These are phyloP conservation scores for Annulohypoxylon truncatum DNA, from an alignment of 2,329 filamentous ascomycete genomes.

Conservation along the genomic window DNA sequence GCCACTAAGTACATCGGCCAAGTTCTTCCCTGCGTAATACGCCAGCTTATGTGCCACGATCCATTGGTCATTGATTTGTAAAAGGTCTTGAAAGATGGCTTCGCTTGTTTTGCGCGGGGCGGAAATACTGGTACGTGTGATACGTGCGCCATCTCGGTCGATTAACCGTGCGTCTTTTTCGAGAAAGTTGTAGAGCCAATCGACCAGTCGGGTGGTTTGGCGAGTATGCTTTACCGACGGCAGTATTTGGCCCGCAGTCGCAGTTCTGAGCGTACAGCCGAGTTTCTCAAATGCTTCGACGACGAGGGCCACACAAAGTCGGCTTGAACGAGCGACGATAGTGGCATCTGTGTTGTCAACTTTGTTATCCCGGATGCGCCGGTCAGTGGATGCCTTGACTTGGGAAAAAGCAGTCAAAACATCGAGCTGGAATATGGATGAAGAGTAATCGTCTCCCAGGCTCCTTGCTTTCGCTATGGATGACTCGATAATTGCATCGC, in stretches of 20 bases:
- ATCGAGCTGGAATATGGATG: neutral
- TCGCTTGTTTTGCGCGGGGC: neutral
- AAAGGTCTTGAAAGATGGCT: neutral
- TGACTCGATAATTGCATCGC: neutral
- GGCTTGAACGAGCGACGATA: slow-evolving; percentile 1
- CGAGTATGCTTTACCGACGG: slow-evolving; percentile 2
- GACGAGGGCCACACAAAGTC: slow-evolving; percentile 18
- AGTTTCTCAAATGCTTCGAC: slow-evolving; percentile 30
- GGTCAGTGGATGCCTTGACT: slow-evolving; percentile 20
- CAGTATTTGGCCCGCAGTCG: slow-evolving; percentile 17
- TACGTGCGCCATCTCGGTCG: slow-evolving; percentile 15
- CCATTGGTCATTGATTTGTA: neutral
- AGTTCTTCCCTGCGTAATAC: slow-evolving; percentile 34
- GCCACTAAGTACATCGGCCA: slow-evolving; percentile 46
- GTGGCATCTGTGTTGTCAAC: slow-evolving; percentile 4
- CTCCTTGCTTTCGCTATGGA: neutral
- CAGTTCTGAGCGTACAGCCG: slow-evolving; percentile 9
- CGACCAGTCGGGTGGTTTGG: slow-evolving; percentile 13
- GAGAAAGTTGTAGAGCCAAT: slow-evolving; percentile 28
- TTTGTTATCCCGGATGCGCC: slow-evolving; percentile 11
- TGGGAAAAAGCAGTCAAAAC: slow-evolving; percentile 14
- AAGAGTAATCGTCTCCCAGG: neutral
- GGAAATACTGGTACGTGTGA: slow-evolving; percentile 30
- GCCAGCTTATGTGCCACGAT: slow-evolving; percentile 20
- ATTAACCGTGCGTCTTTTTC: slow-evolving; percentile 19